These are phyloP conservation scores for Vitis hybrid DNA, from an alignment of 177 flowering plant species.

Conservation along the genomic window DNA sequence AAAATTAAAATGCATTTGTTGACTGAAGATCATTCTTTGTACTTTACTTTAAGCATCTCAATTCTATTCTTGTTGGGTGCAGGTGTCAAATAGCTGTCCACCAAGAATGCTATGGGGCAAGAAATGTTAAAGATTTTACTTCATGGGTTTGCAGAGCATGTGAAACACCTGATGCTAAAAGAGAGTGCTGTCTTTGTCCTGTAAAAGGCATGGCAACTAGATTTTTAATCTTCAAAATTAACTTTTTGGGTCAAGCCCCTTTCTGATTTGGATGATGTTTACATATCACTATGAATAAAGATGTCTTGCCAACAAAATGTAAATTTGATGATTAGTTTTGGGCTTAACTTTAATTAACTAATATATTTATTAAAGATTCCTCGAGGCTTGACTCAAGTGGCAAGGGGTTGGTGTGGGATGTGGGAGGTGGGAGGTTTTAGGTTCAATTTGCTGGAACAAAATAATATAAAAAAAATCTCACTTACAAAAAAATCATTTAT, in stretches of 20 bases:
- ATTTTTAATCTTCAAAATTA: background rate
- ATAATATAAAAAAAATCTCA: too few species aligned
- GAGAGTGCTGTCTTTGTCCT: constrained; percentile 81
- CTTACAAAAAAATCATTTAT: background rate
- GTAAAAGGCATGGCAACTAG: constrained; percentile 46
- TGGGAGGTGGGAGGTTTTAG: too few species aligned
- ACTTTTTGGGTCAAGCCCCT: background rate
- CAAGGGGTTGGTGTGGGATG: too few species aligned
- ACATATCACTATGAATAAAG: background rate
- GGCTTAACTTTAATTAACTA: background rate
- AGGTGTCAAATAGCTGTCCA: constrained; percentile 84
- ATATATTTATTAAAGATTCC: background rate
- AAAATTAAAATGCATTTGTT: background rate
- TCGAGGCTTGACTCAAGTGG: too few species aligned
- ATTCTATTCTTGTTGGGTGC: constrained; percentile 4
- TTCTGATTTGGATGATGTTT: background rate
- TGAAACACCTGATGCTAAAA: constrained; percentile 61
- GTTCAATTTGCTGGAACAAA: too few species aligned
- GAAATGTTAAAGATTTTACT: constrained; percentile 47
- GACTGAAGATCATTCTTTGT: background rate
- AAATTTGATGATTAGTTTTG: too few species aligned
- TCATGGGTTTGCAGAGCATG: constrained; percentile 82
- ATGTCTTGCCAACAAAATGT: too few species aligned
- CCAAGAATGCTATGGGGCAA: constrained; percentile 78
- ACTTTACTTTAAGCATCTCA: background rate